phyloP scores from a whole-genome alignment of 495 filamentous ascomycete species.

The Aspergillus conjunctus region DNA sequence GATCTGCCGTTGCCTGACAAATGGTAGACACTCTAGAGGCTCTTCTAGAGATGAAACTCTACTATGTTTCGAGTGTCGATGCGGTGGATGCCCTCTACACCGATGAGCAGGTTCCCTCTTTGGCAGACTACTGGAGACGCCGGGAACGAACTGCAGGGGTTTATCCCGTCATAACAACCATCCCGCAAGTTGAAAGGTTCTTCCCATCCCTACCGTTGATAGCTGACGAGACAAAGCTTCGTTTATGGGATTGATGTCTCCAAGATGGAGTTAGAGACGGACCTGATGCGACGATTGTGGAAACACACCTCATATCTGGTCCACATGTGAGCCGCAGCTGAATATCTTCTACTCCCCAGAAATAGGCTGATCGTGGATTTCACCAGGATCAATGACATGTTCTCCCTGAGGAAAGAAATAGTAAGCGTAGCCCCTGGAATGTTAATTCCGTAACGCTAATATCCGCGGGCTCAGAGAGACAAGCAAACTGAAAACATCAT shows the following conservation, averaged over 20 bases:
- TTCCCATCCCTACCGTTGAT: neutral
- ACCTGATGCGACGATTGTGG: slow-evolving; percentile 13
- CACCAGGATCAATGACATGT: slow-evolving; percentile 17
- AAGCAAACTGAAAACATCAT: slow-evolving; percentile 16
- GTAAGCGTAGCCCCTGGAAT: slow-evolving; percentile 3
- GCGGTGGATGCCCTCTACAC: slow-evolving; percentile 9
- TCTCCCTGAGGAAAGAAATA: slow-evolving; percentile 14
- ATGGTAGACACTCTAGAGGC: slow-evolving; percentile 2
- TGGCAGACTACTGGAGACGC: slow-evolving; percentile 8
- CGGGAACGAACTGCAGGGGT: slow-evolving; percentile 15
- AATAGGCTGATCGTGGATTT: neutral
- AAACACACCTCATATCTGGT: slow-evolving; percentile 15
- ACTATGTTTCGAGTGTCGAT: slow-evolving; percentile 12
- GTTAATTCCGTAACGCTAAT: neutral
- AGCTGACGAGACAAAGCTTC: slow-evolving; percentile 4
- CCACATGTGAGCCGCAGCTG: slow-evolving; percentile 15
- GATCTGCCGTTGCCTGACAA: neutral
- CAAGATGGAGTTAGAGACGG: neutral
- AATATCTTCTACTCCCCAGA: no score
- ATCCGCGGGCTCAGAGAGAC: slow-evolving; percentile 9
- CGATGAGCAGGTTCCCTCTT: slow-evolving; percentile 9
- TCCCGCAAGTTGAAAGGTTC: slow-evolving; percentile 11
- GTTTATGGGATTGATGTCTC: slow-evolving; percentile 8
- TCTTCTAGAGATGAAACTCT: slow-evolving; percentile 7
- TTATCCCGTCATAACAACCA: slow-evolving; percentile 16